phyloP scores from a whole-genome alignment of 2,329 filamentous ascomycete species.

The Tolypocladium amazonense region DNA sequence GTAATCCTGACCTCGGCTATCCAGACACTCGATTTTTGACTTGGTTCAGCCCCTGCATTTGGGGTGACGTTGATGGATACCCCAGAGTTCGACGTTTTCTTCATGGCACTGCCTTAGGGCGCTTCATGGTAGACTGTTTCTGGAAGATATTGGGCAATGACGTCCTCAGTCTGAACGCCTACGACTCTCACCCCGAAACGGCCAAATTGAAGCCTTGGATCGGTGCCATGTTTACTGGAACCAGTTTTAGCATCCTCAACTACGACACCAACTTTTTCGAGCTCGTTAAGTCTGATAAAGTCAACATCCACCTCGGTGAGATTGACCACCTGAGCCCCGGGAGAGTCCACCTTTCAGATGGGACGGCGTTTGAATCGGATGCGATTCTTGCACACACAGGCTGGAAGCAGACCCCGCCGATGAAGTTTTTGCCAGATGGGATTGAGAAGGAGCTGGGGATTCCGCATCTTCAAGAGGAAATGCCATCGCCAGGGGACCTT shows the following conservation, averaged over 20 bases:
- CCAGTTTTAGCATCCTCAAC: conserved; percentile 49
- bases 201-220: conserved; percentile 44
- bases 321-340: conserved; percentile 32
- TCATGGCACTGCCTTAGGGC: conserved; percentile 46
- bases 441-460: conserved; percentile 37
- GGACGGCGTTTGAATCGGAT: conserved; percentile 35
- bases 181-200: conserved; percentile 40
- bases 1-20: conserved; percentile 19
- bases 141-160: conserved; percentile 48
- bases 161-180: conserved; percentile 40
- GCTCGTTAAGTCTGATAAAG: conserved; percentile 38
- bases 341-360: conserved; percentile 40
- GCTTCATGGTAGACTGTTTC: conserved; percentile 43
- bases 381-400: conserved; percentile 46
- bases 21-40: conserved; percentile 54
- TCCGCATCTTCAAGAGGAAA: conserved; percentile 23
- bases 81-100: conserved; percentile 41
- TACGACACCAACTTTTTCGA: conserved; percentile 48
- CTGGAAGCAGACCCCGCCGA: conserved; percentile 42
- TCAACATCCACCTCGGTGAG: conserved; percentile 42
- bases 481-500: conserved; percentile 14
- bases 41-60: conserved; percentile 67
- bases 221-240: conserved; percentile 39
- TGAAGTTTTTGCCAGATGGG: conserved; percentile 40
- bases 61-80: conserved; percentile 54